Evolutionary conservation across 2,329 filamentous ascomycete genomes (phyloP).

Genomic region (Colletotrichum sidae): DNA sequence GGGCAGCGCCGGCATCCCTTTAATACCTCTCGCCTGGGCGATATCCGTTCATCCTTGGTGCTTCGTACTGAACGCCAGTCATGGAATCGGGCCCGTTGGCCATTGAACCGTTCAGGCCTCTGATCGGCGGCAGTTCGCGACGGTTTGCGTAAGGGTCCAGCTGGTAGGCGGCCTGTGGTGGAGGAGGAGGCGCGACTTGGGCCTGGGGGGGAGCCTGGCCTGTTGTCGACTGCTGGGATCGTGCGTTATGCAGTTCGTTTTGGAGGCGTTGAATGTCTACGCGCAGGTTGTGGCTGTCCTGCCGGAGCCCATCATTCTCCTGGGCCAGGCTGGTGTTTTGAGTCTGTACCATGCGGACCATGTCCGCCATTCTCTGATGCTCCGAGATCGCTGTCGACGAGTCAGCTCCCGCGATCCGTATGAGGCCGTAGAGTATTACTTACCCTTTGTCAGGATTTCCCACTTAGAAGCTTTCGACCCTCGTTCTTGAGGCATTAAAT

Average conservation of each 20-base stretch:
- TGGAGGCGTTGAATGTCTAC: slow-evolving; percentile 63
- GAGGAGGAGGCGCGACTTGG: slow-evolving; percentile 38
- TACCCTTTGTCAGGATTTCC: slow-evolving; percentile 89
- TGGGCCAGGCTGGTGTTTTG: slow-evolving; percentile 55
- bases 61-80: slow-evolving; percentile 74
- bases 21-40: slow-evolving; percentile 54
- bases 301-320: slow-evolving; percentile 62
- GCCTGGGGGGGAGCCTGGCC: slow-evolving; percentile 33
- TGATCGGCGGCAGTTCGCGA: slow-evolving; percentile 68
- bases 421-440: slow-evolving; percentile 39
- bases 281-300: slow-evolving; percentile 60
- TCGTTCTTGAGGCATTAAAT: slow-evolving; percentile 82
- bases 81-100: slow-evolving; percentile 67
- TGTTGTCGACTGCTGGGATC: slow-evolving; percentile 42
- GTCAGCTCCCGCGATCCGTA: slow-evolving; percentile 18
- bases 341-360: slow-evolving; percentile 58
- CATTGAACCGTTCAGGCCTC: slow-evolving; percentile 60
- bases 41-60: slow-evolving; percentile 59
- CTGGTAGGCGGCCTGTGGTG: slow-evolving; percentile 42
- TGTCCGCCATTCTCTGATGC: slow-evolving; percentile 66
- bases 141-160: slow-evolving; percentile 49
- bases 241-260: slow-evolving; percentile 44
- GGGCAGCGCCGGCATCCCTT: neutral
- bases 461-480: slow-evolving; percentile 90
- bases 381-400: slow-evolving; percentile 67